These are phyloP conservation scores for Pseudoneurospora amorphoporcata DNA, from an alignment of 495 filamentous ascomycete species.

Conservation along the genomic window DNA sequence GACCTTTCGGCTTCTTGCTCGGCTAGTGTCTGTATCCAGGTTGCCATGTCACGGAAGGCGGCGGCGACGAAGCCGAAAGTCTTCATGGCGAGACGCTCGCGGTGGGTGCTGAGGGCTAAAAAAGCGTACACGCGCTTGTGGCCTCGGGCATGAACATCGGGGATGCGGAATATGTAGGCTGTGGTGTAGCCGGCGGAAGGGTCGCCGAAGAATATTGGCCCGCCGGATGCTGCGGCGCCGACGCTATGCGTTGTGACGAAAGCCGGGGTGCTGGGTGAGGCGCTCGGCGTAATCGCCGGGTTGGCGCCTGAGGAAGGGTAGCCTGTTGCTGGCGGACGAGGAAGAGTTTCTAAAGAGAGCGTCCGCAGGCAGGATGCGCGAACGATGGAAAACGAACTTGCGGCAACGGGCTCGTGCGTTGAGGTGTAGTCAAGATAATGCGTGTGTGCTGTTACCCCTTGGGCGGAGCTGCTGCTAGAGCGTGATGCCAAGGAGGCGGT, in stretches of 20 bases:
- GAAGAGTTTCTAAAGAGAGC: conserved; percentile 74
- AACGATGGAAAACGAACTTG: conserved; percentile 70
- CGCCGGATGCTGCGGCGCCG: conserved; percentile 39
- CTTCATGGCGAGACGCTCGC: conserved; percentile 63
- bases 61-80: conserved; percentile 63
- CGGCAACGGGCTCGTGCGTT: conserved; percentile 65
- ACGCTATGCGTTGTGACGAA: conserved; percentile 43
- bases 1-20: conserved; percentile 49
- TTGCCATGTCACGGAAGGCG: conserved; percentile 67
- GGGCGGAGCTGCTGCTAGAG: conserved; percentile 35
- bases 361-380: conserved; percentile 80
- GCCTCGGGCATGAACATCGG: conserved; percentile 79
- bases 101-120: conserved; percentile 64
- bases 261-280: conserved; percentile 23
- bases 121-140: conserved; percentile 80
- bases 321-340: conserved; percentile 43
- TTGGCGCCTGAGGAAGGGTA: conserved; percentile 12
- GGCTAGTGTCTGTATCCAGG: conserved; percentile 53
- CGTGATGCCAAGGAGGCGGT: conserved; percentile 25
- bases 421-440: conserved; percentile 83
- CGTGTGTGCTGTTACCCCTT: conserved; percentile 53
- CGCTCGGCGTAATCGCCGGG: conserved; percentile 24
- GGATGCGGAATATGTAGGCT: conserved; percentile 83
- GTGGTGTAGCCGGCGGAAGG: conserved; percentile 76
- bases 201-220: conserved; percentile 82